Conservation (phyloP, 805 yeast species). For the Sugiyamaella chiloensis region DNA sequence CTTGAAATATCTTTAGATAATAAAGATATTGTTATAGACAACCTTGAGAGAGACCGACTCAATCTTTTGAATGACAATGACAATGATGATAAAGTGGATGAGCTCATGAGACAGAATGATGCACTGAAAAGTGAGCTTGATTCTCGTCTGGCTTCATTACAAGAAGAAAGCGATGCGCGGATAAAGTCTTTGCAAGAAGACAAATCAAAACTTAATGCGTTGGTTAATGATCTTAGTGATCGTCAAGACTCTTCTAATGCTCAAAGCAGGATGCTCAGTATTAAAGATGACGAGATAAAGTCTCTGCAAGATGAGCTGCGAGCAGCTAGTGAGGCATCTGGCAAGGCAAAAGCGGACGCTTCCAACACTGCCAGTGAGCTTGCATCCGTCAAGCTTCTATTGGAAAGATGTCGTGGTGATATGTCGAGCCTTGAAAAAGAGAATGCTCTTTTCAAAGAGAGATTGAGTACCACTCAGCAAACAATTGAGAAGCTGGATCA, state of each 20-base stretch:
- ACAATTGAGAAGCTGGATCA: constrained; percentile 3
- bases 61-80: constrained; percentile 15
- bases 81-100: background rate
- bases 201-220: background rate
- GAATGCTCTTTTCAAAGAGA: constrained; percentile 15
- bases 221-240: background rate
- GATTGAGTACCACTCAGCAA: constrained; percentile 12
- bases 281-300: constrained; percentile 1
- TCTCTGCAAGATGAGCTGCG: background rate
- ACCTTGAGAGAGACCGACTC: constrained; percentile 24
- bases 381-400: constrained; percentile 12
- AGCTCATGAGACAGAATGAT: constrained; percentile 4
- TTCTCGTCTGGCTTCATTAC: background rate
- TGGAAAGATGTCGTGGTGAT: constrained; percentile 17
- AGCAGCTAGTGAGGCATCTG: background rate
- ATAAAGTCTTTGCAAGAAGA: background rate
- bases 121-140: background rate
- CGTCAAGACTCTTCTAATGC: background rate
- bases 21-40: constrained; percentile 24
- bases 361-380: constrained; percentile 12
- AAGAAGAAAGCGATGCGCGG: constrained; percentile 1
- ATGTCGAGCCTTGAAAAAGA: constrained; percentile 18
- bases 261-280: background rate
- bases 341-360: background rate
- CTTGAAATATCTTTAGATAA: constrained; percentile 24